Evolutionary conservation across 1,284 basidiomycete species (phyloP).

Genomic region (Trichosporon coremiiforme): DNA sequence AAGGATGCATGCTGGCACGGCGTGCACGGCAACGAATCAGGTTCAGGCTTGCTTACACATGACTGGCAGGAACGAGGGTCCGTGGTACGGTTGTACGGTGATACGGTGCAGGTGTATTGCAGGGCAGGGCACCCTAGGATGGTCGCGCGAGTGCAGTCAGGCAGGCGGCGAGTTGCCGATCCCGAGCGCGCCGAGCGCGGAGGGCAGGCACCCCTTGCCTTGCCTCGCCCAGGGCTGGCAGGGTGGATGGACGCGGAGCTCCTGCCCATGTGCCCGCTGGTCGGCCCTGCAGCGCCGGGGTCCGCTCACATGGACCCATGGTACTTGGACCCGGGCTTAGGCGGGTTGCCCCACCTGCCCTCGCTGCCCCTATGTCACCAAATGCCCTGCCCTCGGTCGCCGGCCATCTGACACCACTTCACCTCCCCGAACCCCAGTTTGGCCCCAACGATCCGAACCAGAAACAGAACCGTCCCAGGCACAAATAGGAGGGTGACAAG

Average conservation of each 20-base stretch:
- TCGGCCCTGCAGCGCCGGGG: background rate
- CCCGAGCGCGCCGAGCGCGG: background rate
- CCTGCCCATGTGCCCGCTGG: slow-evolving; percentile 15
- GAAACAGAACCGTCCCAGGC: background rate
- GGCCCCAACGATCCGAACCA: background rate
- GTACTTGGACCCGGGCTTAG: too few species aligned
- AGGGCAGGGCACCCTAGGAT: too few species aligned
- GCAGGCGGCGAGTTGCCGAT: slow-evolving; percentile 18
- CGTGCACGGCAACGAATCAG: background rate
- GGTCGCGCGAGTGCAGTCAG: slow-evolving; percentile 14
- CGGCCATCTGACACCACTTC: background rate
- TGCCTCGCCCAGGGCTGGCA: too few species aligned
- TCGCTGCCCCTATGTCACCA: background rate
- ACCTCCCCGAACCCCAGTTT: too few species aligned
- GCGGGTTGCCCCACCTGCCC: too few species aligned
- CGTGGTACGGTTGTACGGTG: background rate
- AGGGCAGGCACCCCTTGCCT: background rate
- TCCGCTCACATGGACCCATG: slow-evolving; percentile 2
- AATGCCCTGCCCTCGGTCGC: too few species aligned
- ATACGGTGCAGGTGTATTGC: background rate
- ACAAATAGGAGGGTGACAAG: background rate
- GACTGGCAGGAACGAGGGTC: background rate
- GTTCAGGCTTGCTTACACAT: slow-evolving; percentile 1
- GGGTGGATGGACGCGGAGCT: slow-evolving; percentile 9
- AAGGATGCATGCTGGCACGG: too few species aligned